Evolutionary conservation across 768 basidiomycete genomes (phyloP).

Genomic region (Hortiboletus campestris): DNA sequence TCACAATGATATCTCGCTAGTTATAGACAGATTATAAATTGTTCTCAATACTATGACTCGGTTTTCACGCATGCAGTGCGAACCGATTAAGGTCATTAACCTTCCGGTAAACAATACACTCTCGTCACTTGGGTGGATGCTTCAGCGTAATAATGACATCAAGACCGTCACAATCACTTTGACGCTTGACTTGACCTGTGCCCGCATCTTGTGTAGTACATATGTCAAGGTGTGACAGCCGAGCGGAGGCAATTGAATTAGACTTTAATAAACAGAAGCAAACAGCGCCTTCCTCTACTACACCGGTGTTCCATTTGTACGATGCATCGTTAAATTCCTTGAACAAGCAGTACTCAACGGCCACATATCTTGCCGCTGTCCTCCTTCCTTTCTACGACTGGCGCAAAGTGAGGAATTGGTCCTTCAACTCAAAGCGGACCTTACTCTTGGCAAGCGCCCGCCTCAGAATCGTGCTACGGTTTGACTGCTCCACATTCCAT

Average conservation of each 20-base stretch:
- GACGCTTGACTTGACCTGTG: not conserved
- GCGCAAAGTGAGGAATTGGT: not conserved
- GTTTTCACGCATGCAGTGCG: not conserved
- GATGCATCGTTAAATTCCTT: not conserved
- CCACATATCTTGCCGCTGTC: not conserved
- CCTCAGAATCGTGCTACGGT: not conserved
- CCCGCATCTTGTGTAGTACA: not conserved
- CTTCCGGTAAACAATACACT: too few species aligned
- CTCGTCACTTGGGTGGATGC: too few species aligned
- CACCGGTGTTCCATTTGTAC: not conserved
- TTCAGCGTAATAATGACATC: not conserved
- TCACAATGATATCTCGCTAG: slow-evolving; percentile 29
- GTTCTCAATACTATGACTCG: slow-evolving; percentile 10
- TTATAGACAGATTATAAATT: slow-evolving; percentile 24
- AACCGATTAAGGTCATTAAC: too few species aligned
- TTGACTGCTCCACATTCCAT: not conserved
- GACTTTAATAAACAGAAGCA: slow-evolving; percentile 23
- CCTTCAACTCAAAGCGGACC: not conserved
- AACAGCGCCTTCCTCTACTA: slow-evolving; percentile 14
- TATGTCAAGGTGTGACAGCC: not conserved
- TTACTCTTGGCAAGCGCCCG: slow-evolving; percentile 1
- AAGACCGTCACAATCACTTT: not conserved
- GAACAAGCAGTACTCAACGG: too few species aligned
- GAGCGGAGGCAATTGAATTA: slow-evolving; percentile 20
- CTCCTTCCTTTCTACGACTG: not conserved